Conservation (phyloP, 495 filamentous ascomycete species). For the Talaromyces stipitatus region DNA sequence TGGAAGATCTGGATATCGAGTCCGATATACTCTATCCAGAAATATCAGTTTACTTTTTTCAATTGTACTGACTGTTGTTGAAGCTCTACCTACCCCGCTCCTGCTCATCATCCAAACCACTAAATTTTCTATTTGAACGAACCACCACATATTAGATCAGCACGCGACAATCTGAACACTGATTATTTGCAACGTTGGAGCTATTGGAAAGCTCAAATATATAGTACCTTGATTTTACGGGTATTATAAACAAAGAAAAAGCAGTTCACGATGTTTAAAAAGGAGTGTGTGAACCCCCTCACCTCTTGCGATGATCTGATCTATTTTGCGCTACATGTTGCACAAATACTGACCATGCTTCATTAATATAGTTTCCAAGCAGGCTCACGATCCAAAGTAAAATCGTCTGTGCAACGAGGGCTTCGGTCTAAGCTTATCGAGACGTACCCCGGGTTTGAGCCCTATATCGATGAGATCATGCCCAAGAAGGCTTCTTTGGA, state of each 20-base stretch:
- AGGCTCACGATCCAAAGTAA: constrained; percentile 88
- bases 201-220: not conserved
- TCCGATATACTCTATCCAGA: not conserved
- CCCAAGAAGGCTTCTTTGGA: constrained; percentile 94
- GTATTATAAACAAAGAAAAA: not conserved
- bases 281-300: not conserved
- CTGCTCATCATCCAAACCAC: not conserved
- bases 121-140: not conserved
- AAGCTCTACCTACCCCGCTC: not conserved
- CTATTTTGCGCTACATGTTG: not conserved
- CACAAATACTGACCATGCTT: not conserved
- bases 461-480: constrained; percentile 88
- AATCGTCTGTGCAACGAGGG: constrained; percentile 85
- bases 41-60: not conserved
- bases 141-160: not conserved
- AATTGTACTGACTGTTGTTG: not conserved
- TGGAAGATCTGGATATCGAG: not conserved
- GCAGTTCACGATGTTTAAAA: constrained; percentile 2
- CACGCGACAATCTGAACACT: not conserved
- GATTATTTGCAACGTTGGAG: not conserved
- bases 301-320: not conserved
- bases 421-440: constrained; percentile 74
- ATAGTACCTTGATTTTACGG: not conserved
- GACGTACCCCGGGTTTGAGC: constrained; percentile 78
- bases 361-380: constrained; percentile 52